Evolutionary conservation across 1,284 basidiomycete species (phyloP).

Genomic region (Ceraceosorus bombacis): DNA sequence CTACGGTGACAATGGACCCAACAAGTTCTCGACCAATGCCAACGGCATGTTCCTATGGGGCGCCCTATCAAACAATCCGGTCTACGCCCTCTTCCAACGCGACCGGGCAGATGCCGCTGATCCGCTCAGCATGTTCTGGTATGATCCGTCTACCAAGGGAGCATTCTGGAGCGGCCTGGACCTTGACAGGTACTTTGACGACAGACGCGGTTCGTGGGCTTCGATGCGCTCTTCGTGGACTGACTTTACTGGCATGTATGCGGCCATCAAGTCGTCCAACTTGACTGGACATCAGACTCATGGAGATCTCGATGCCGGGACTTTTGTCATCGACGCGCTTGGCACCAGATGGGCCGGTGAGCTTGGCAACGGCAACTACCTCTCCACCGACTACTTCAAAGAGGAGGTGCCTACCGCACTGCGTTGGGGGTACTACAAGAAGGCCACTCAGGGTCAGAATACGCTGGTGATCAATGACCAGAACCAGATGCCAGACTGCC

Average conservation of each 20-base stretch:
- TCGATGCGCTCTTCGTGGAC: conserved; percentile 90
- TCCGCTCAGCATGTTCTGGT: conserved; percentile 97
- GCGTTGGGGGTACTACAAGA: conserved; percentile 62
- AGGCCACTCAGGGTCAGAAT: conserved; percentile 95
- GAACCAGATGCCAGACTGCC: conserved; percentile 73
- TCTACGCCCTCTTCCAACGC: conserved; percentile 80
- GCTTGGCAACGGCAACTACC: conserved; percentile 79
- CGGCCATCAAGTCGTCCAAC: conserved; percentile 78
- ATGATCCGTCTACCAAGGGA: conserved; percentile 70
- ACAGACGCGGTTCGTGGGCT: conserved; percentile 65
- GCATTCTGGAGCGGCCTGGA: conserved; percentile 82
- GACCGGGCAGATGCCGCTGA: conserved; percentile 79
- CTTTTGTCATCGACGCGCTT: conserved; percentile 90
- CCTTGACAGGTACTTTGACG: conserved; percentile 71
- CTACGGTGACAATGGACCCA: conserved; percentile 88
- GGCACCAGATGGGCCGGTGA: conserved; percentile 95
- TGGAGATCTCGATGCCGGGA: conserved; percentile 83
- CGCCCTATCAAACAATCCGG: conserved; percentile 52
- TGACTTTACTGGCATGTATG: conserved; percentile 70
- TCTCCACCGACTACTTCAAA: conserved; percentile 49
- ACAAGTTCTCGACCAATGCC: conserved; percentile 67
- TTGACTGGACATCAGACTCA: conserved; percentile 71
- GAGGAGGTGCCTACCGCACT: conserved; percentile 27
- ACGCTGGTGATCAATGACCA: conserved; percentile 68
- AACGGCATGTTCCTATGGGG: conserved; percentile 42